Percentiles rank a stretch among this genome's conserved stretches.
Conservation (phyloP, 2,329 filamentous ascomycete species). For the Gyromitra esculenta region DNA sequence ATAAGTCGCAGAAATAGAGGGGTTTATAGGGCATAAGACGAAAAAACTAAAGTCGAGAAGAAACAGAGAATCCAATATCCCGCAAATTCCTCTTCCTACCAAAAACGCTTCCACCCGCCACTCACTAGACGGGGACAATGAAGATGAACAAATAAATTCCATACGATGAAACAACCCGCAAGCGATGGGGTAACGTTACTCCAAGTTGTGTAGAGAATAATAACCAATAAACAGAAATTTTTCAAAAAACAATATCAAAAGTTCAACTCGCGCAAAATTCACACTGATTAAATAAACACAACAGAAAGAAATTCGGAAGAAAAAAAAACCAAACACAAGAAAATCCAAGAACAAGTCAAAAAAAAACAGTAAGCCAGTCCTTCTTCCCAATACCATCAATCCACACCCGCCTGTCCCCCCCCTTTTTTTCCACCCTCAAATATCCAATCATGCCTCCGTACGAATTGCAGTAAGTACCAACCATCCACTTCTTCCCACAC, state of each 20-base stretch:
- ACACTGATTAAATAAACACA: slow-evolving; percentile 50
- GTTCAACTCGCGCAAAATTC: slow-evolving; percentile 30
- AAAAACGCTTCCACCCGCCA: slow-evolving; percentile 14
- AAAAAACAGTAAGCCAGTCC: slow-evolving; percentile 29
- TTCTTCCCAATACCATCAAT: slow-evolving; percentile 27
- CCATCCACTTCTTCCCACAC: slow-evolving; percentile 41
- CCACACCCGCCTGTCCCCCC: neutral
- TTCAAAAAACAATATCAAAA: slow-evolving; percentile 37
- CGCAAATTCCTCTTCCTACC: slow-evolving; percentile 3
- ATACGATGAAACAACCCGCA: slow-evolving; percentile 28
- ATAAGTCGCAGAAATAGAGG: slow-evolving; percentile 21
- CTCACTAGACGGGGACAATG: slow-evolving; percentile 16
- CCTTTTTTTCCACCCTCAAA: slow-evolving; percentile 43
- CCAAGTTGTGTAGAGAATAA: slow-evolving; percentile 29
- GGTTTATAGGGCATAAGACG: slow-evolving; percentile 30
- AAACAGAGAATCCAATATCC: slow-evolving; percentile 15
- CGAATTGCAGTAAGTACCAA: slow-evolving; percentile 43
- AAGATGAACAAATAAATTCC: slow-evolving; percentile 24
- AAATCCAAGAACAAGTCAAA: slow-evolving; percentile 30
- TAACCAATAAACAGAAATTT: slow-evolving; percentile 20
- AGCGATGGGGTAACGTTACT: slow-evolving; percentile 19
- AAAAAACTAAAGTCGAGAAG: slow-evolving; percentile 9
- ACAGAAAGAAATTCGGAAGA: slow-evolving; percentile 41
- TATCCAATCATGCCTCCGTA: slow-evolving; percentile 27
- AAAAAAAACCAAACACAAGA: slow-evolving; percentile 35